Evolutionary conservation across 2,329 filamentous ascomycete species (phyloP).

Genomic region (Colletotrichum lindemuthianum): DNA sequence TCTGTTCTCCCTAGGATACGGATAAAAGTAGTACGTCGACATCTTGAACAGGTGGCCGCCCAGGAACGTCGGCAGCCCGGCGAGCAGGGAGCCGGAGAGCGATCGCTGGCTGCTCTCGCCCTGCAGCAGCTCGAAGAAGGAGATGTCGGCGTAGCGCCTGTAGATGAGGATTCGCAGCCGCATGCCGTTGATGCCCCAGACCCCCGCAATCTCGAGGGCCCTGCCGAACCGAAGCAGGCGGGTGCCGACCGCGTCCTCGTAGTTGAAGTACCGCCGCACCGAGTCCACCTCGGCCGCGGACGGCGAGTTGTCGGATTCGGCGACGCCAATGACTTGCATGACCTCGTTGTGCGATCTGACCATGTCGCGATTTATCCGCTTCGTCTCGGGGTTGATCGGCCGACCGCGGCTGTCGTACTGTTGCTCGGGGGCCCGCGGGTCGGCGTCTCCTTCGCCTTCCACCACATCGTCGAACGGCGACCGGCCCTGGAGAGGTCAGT

Average conservation of each 20-base stretch:
- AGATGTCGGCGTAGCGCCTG: conserved; percentile 57
- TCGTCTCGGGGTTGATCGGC: conserved; percentile 64
- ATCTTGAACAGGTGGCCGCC: conserved; percentile 46
- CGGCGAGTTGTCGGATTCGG: conserved; percentile 62
- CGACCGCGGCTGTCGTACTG: conserved; percentile 66
- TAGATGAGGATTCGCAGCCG: conserved; percentile 67
- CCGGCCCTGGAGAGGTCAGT: conserved; percentile 56
- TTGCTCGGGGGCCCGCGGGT: conserved; percentile 54
- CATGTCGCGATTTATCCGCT: conserved; percentile 64
- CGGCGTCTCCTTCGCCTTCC: conserved; percentile 56
- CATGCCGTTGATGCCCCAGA: conserved; percentile 64
- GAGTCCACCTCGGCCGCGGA: conserved; percentile 52
- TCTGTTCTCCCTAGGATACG: conserved; percentile 34
- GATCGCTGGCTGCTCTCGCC: conserved; percentile 48
- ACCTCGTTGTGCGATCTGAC: conserved; percentile 71
- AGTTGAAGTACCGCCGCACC: conserved; percentile 54
- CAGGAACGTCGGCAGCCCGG: conserved; percentile 53
- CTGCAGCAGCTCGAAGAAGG: conserved; percentile 57
- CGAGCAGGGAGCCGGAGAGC: conserved; percentile 45
- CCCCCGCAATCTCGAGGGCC: conserved; percentile 52
- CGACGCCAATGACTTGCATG: conserved; percentile 71
- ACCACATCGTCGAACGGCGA: conserved; percentile 70
- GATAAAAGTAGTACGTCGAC: conserved; percentile 37
- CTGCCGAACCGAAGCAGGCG: conserved; percentile 48
- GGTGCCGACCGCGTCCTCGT: conserved; percentile 59